Base-by-base conservation (phyloP, 2,329 filamentous ascomycete genomes). In the Fusarium setosum region DNA sequence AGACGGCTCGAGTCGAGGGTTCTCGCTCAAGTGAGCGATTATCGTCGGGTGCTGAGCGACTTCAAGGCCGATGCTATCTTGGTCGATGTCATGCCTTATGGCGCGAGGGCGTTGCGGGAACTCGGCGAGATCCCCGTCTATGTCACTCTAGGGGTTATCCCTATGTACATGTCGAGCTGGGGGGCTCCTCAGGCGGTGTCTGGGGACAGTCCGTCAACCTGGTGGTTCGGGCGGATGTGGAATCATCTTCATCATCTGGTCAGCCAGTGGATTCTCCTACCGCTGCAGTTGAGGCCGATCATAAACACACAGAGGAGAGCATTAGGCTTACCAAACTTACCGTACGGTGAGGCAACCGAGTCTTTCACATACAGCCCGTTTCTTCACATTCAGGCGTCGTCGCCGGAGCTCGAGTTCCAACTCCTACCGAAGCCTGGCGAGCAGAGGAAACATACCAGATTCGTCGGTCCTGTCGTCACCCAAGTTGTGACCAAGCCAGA, bases 311-410 rank as follows among this genome's bases (percentile, higher is more conserved):
- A 80, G 32, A 67, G 78, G 21, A 67, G 61, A 9, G 38, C 13
- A 1, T 63, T 80, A 8, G 74, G 74, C 0, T 59, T 80, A 13
- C 17, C 32, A 0, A 56, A 63, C 4, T 67, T 79, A 4, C 61
- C 69, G 2, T 73, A 67, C n/a, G 73, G 74, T 5, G 71, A 78
- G 20, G 61, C 74, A 2, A 56, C 67, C 17, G 77, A 79, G 50
- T 62, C 66, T 17, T 79, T 74, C 56, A 72, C 61, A 6, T 79
- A 79, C 59, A 79, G 77, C 56, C 74, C 76, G 9, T 73, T 74
- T 56, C 67, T 80, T 54, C 79, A 80, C 58, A 76, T 80, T 17
- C 77, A 79, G 29, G 77, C 77, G 0, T 79, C 77, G 1, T 78
- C 74, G 12, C 65, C 74, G 0, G 68, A 57, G 0, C 51, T 79